Conservation (phyloP, 148 eudicot genomes). For the Vaccinium macrocarpon region DNA sequence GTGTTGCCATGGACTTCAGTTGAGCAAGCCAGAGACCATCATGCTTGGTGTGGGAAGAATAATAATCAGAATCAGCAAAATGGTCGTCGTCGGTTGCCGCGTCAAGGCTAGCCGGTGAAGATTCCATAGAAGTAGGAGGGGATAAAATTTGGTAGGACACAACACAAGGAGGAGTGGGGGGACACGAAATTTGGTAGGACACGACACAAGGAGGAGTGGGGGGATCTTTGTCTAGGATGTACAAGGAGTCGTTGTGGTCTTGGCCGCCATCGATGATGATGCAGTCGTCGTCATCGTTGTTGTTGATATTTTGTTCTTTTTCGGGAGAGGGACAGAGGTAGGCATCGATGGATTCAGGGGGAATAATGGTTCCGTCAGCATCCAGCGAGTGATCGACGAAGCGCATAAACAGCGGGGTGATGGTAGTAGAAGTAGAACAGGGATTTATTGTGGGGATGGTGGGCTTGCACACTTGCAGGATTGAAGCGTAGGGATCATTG, state of each 20-base stretch:
- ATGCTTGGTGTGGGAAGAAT: not conserved
- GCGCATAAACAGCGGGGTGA: not conserved
- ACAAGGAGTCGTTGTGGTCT: not conserved
- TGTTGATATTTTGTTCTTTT: not conserved
- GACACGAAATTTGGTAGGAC: not conserved
- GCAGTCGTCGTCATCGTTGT: not conserved
- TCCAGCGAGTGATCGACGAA: not conserved
- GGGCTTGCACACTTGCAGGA: not conserved
- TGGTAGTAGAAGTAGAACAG: not conserved
- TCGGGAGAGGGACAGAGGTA: not conserved
- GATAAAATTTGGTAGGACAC: not conserved
- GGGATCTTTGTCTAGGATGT: not conserved
- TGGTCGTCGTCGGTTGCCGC: not conserved
- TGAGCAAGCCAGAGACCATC: not conserved
- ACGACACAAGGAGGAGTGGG: conserved; percentile 6
- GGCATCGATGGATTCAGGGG: not conserved
- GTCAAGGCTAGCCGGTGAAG: not conserved
- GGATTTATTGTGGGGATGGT: not conserved
- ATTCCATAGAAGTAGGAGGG: not conserved
- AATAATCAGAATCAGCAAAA: not conserved
- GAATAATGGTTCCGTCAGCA: not conserved
- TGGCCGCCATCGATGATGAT: not conserved
- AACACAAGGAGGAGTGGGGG: conserved; percentile 1
- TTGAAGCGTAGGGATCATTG: not conserved
- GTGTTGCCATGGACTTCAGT: not conserved